phyloP scores from a whole-genome alignment of 2,329 filamentous ascomycete genomes.

The Aurifilum marmelostoma region DNA sequence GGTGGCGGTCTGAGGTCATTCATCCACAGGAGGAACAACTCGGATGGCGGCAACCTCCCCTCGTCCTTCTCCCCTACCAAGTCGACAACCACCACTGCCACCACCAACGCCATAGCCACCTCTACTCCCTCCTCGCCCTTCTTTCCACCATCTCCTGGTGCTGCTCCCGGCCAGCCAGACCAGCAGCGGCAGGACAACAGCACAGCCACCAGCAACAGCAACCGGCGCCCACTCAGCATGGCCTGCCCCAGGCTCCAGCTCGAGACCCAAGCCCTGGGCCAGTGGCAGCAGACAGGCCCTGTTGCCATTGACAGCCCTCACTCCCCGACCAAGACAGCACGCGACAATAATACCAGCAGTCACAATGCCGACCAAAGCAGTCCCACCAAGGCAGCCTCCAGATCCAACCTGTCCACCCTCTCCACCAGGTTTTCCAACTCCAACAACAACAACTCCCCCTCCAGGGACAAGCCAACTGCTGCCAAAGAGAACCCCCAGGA shows the following conservation, averaged over 20 bases:
- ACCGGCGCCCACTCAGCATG: constrained; percentile 15
- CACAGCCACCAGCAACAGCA: constrained; percentile 2
- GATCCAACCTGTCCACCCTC: constrained; percentile 48
- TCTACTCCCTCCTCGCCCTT: constrained; percentile 8
- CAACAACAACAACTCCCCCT: not conserved
- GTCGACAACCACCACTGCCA: constrained; percentile 1
- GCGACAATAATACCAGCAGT: not conserved
- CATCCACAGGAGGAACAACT: constrained; percentile 28
- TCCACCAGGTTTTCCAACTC: constrained; percentile 44
- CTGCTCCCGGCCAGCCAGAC: not conserved
- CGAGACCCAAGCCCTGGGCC: constrained; percentile 17
- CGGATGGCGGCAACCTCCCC: constrained; percentile 24
- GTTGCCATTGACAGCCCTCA: constrained; percentile 19
- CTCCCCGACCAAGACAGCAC: constrained; percentile 19
- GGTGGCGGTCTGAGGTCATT: constrained; percentile 24
- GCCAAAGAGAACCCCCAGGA: constrained; percentile 54
- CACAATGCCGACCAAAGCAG: constrained; percentile 9
- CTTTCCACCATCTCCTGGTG: constrained; percentile 6
- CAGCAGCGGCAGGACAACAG: constrained; percentile 9
- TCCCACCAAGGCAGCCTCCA: constrained; percentile 44
- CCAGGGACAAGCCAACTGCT: constrained; percentile 37
- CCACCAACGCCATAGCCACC: constrained; percentile 7
- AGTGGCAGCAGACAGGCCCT: constrained; percentile 14
- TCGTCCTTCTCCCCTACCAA: constrained; percentile 18
- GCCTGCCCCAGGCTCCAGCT: constrained; percentile 24